Conservation (phyloP, 352 stramenopile genomes). For the Globisporangium parvum region DNA sequence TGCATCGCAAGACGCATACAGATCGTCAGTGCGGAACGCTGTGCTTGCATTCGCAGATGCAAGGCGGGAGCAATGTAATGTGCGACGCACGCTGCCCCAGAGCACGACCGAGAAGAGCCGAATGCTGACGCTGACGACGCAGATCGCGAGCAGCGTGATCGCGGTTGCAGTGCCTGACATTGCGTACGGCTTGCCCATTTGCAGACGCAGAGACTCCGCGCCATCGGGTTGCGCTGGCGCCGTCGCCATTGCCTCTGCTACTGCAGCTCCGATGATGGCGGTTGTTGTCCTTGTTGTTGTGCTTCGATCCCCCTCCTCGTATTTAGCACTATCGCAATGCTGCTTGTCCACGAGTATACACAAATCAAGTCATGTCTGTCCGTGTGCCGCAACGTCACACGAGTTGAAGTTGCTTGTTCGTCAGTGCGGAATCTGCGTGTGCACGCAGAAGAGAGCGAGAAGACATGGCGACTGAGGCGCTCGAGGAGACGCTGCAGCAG, state of each 20-base stretch:
- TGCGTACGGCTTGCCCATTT: not conserved
- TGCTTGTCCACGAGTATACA: no score
- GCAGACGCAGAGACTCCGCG: not conserved
- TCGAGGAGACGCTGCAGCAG: conserved; percentile 24
- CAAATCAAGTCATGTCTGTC: no score
- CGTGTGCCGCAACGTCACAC: no score
- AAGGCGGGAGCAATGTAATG: not conserved
- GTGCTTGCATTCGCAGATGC: not conserved
- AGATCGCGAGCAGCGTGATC: conserved; percentile 75
- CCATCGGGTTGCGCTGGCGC: no score
- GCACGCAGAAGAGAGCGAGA: conserved; percentile 10
- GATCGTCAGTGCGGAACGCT: not conserved
- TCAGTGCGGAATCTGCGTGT: conserved; percentile 17
- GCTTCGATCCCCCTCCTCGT: no score
- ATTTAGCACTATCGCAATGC: no score
- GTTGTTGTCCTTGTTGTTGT: not conserved
- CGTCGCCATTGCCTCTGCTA: no score
- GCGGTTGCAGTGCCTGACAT: conserved; percentile 25
- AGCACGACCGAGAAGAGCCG: conserved; percentile 89
- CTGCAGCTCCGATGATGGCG: no score
- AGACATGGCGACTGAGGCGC: conserved; percentile 13
- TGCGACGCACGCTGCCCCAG: conserved; percentile 80
- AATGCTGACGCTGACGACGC: conserved; percentile 85
- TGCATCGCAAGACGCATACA: conserved; percentile 12
- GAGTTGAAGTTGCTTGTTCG: conserved; percentile 18